Percentiles rank a stretch among this genome's conserved stretches.
phyloP scores from a whole-genome alignment of 352 stramenopile genomes.

The Globisporangium solare region DNA sequence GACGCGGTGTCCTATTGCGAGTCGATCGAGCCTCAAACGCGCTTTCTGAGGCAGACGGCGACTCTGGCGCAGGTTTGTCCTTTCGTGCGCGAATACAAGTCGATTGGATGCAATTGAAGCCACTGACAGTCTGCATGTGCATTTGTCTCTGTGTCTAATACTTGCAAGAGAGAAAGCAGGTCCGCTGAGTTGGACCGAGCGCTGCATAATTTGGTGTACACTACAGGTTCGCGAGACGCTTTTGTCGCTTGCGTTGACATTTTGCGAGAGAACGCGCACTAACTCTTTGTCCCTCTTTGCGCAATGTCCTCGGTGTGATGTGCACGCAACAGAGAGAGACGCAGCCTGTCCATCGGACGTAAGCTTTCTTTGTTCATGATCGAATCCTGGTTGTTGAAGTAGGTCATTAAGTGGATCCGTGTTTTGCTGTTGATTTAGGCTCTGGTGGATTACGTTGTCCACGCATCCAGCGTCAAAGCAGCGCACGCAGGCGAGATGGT shows the following conservation, averaged over 20 bases:
- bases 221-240: no score
- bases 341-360: slow-evolving; percentile 48
- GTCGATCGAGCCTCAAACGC: slow-evolving; percentile 31
- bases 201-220: no score
- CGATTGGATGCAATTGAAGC: no score
- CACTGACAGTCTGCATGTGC: not conserved
- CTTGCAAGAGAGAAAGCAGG: no score
- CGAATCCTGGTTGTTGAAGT: not conserved
- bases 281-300: not conserved
- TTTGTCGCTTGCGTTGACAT: no score
- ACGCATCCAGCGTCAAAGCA: slow-evolving; percentile 59
- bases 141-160: not conserved
- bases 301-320: not conserved
- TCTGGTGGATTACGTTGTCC: slow-evolving; percentile 70
- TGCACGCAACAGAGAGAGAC: slow-evolving; percentile 30
- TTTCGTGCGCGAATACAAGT: no score
- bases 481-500: slow-evolving; percentile 58
- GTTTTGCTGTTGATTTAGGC: slow-evolving; percentile 26
- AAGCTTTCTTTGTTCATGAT: slow-evolving; percentile 11
- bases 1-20: slow-evolving; percentile 40
- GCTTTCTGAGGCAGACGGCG: not conserved
- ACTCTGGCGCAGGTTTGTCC: no score
- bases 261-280: not conserved
- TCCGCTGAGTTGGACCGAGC: no score
- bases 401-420: not conserved